Base-by-base conservation (phyloP, 2,329 filamentous ascomycete species). In the Trichoderma koningiopsis region DNA sequence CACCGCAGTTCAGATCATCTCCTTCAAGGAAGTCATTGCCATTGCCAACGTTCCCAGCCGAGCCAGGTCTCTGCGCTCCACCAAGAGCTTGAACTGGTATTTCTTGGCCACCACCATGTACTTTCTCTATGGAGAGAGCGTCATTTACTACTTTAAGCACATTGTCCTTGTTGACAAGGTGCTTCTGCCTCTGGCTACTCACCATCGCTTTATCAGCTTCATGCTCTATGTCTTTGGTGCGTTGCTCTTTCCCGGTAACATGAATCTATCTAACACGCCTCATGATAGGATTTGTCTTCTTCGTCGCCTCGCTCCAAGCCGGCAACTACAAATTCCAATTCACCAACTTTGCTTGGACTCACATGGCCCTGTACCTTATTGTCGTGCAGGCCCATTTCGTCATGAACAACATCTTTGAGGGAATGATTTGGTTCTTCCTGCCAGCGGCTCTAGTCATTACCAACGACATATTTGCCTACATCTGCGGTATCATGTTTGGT, bases 71-170 rank as follows among this genome's bases (percentile, higher is more conserved):
- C 86, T 99, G 71, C 92, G 92, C 70, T 97, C 97, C 75, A 97
- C 95, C 73, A 97, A 97, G 84, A 94, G 93, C 74, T 85, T 99
- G 75, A 98, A 98, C 82, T 99, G 96, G 96, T 99, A 99, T 81
- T 99, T 97, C 85, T 87, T 99, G 66, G 96, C 94, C n/a, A 93
- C 92, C 31, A 97, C 95, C 74, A 98, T 99, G 95, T 99, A 99
- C 85, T 99, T 97, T 76, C 86, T 99, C 62, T 99, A 99, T 79
- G 96, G 96, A 77, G 96, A 99, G 83, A 97, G 93, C 76, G 95
- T 99, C 77, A 97, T 99, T 77, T 99, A 99, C 84, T 99, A 99
- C 83, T 99, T 99, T 83, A 99, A 99, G 86, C 96, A 99, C 79
- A 95, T 99, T 74, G 90, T 99, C 55, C 84, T 99, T 70, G 94